Base-by-base conservation (phyloP, 768 basidiomycete genomes). In the Rhodotorula diobovata region DNA sequence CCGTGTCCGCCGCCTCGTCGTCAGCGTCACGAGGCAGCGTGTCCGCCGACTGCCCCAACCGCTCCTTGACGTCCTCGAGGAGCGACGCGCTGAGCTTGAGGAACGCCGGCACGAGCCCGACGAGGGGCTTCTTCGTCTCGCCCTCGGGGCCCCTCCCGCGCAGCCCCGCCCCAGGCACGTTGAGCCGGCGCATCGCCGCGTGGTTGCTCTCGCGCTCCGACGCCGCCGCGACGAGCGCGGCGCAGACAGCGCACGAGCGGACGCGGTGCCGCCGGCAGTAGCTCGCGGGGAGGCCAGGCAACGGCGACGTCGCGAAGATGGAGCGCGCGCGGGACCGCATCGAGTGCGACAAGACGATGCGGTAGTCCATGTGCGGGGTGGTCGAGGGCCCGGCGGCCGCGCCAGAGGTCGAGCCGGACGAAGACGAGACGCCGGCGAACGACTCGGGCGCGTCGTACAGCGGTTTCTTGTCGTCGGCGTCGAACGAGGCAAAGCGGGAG, bases 51-150 rank as follows among this genome's bases (percentile, higher is more conserved):
- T 57, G 25, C 48, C 35, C 57, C 61, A 35, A 68, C 63, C n/a
- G 71, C 56, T 61, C 63, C 53, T 51, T 56, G 53, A 62, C 34
- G 46, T 71, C 74, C 41, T 43, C 55, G 5, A 73, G 54, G 15
- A 90, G 87, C 59, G 90, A 82, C 41, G 91, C 91, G 25, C 88
- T 90, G 39, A 93, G 82, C 63, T 87, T 84, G 68, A 93, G 80
- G 77, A 92, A 93, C 41, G 88, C 83, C 41, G 79, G 78, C 1
- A 80, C 39, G 48, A 80, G 67, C 28, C 74, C 71, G 37, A 77
- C 73, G 51, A 79, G 60, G 10, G 75, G 59, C 48, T 65, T 67
- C 63, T 67, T 72, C n/a, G 57, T 56, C 14, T 66, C 70, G 46
- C 30, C 61, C 0, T 15, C 51, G 4, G n/a, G n/a, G 51, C 51